Conservation (phyloP, 2,329 filamentous ascomycete genomes). For the Didymella segeticola region DNA sequence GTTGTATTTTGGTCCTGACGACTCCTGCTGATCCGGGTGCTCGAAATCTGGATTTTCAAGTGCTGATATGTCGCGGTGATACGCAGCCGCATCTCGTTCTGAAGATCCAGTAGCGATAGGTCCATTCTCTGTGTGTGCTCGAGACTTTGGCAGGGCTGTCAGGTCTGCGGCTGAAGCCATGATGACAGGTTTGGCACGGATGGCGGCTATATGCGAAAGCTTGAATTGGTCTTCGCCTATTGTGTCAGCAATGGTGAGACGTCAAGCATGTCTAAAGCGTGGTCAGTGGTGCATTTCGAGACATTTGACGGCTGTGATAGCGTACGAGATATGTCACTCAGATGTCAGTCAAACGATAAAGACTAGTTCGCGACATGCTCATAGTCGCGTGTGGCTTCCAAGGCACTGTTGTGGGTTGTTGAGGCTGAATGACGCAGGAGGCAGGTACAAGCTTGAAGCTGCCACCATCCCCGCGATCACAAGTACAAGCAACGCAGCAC, state of each 20-base stretch:
- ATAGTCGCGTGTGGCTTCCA: background rate
- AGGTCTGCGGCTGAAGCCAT: slow-evolving; percentile 43
- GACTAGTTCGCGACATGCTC: background rate
- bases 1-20: slow-evolving; percentile 37
- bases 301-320: slow-evolving; percentile 6
- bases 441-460: slow-evolving; percentile 8
- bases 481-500: background rate
- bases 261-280: slow-evolving; percentile 6
- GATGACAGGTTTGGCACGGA: background rate
- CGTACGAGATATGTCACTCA: slow-evolving; percentile 6
- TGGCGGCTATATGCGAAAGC: slow-evolving; percentile 17
- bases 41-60: slow-evolving; percentile 29
- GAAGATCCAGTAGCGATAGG: slow-evolving; percentile 15
- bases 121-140: slow-evolving; percentile 15
- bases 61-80: background rate
- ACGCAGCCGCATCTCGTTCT: slow-evolving; percentile 4
- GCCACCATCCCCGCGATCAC: slow-evolving; percentile 3
- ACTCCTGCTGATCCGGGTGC: slow-evolving; percentile 37
- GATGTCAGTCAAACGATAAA: background rate
- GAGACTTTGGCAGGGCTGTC: slow-evolving; percentile 42
- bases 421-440: slow-evolving; percentile 21
- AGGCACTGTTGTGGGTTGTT: slow-evolving; percentile 8
- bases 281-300: slow-evolving; percentile 3
- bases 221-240: slow-evolving; percentile 3
- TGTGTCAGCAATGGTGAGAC: slow-evolving; percentile 9